Percentiles rank a stretch among this genome's conserved stretches.
phyloP scores from a whole-genome alignment of 371 early-diverging fungal genomes.

The Fennellomyces sp. region DNA sequence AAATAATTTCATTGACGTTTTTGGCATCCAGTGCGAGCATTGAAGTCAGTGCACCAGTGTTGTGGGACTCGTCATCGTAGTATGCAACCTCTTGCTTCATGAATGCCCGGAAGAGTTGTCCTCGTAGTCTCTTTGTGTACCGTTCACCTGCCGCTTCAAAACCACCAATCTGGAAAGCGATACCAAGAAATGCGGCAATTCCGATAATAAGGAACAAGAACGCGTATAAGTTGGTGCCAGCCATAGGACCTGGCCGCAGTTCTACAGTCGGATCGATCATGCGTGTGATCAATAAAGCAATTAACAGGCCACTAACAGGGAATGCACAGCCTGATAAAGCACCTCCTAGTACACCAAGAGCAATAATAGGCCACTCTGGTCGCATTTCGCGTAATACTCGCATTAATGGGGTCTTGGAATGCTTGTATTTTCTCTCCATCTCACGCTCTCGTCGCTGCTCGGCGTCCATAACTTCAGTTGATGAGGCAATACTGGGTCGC shows the following conservation, averaged over 20 bases:
- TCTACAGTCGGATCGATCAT: conserved; percentile 10
- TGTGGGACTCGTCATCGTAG: conserved; percentile 82
- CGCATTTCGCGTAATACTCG: conserved; percentile 36
- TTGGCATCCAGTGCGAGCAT: conserved; percentile 80
- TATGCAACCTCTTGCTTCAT: conserved; percentile 79
- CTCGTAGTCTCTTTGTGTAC: conserved; percentile 57
- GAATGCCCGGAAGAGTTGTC: conserved; percentile 47
- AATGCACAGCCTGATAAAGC: conserved; percentile 51
- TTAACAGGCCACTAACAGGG: conserved; percentile 34
- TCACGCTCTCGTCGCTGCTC: conserved; percentile 32
- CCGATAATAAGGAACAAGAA: conserved; percentile 67
- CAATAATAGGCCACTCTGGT: conserved; percentile 39
- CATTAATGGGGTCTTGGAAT: conserved; percentile 53
- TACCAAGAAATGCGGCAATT: conserved; percentile 41
- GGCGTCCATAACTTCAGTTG: background rate
- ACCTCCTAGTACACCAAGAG: conserved; percentile 46
- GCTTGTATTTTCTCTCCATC: conserved; percentile 28
- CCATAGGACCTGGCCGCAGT: conserved; percentile 20
- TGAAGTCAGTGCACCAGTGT: conserved; percentile 77
- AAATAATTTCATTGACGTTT: conserved; percentile 63
- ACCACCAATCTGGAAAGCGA: conserved; percentile 20
- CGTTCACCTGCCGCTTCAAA: conserved; percentile 51
- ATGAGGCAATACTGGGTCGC: background rate
- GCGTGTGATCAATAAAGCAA: conserved; percentile 22
- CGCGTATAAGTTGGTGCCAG: conserved; percentile 66